Percentiles rank a stretch among this genome's conserved stretches.
Evolutionary conservation across 768 basidiomycete genomes (phyloP).

Genomic region (Podaxis mareebaensis): DNA sequence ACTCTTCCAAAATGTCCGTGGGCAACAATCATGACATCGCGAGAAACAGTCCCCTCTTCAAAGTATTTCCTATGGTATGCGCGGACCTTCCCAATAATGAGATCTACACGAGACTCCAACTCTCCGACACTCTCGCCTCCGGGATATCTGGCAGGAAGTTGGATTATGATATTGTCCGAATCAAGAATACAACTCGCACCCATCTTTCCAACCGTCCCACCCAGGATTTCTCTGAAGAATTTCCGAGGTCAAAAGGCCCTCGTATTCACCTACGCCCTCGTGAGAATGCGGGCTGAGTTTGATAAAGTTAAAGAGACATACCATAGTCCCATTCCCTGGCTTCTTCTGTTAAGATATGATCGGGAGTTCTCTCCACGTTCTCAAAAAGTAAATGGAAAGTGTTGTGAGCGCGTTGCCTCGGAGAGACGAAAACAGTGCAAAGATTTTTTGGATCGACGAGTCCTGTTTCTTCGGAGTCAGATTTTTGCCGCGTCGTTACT

Average conservation of each 20-base stretch:
- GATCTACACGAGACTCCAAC: conserved; percentile 79
- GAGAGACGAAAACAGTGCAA: conserved; percentile 77
- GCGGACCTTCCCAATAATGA: conserved; percentile 69
- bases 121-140: conserved; percentile 83
- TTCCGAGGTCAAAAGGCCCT: conserved; percentile 79
- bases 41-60: conserved; percentile 63
- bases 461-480: conserved; percentile 38
- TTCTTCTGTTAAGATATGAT: conserved; percentile 63
- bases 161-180: not conserved
- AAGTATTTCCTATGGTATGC: conserved; percentile 71
- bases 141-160: conserved; percentile 62
- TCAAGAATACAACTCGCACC: conserved; percentile 40
- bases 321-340: conserved; percentile 89
- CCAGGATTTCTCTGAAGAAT: conserved; percentile 59
- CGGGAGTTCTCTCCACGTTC: conserved; percentile 39
- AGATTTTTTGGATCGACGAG: conserved; percentile 80
- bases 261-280: conserved; percentile 66
- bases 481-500: not conserved
- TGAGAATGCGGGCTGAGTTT: not conserved
- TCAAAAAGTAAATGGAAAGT: conserved; percentile 85
- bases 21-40: conserved; percentile 87
- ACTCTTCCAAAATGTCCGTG: conserved; percentile 84
- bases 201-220: conserved; percentile 89
- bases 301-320: conserved; percentile 15
- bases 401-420: conserved; percentile 80